Conservation (phyloP, 2,329 filamentous ascomycete genomes). For the Exophiala xenobiotica region DNA sequence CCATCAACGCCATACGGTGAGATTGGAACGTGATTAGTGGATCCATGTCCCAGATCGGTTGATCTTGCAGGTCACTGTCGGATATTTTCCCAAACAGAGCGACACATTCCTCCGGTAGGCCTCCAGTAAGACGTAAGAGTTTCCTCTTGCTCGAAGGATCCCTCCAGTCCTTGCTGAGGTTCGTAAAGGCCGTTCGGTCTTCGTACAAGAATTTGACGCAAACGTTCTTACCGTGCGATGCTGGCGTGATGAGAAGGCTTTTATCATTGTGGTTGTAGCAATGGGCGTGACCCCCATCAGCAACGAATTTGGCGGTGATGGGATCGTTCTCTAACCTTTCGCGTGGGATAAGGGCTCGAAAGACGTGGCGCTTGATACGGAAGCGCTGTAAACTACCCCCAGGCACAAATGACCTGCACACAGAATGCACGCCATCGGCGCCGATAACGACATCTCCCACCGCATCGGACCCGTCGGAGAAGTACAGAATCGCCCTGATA, state of each 20-base stretch:
- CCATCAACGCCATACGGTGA: slow-evolving; percentile 52
- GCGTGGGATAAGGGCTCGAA: slow-evolving; percentile 55
- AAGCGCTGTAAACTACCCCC: slow-evolving; percentile 21
- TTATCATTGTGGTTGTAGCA: slow-evolving; percentile 11
- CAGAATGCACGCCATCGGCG: slow-evolving; percentile 53
- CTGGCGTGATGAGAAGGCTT: slow-evolving; percentile 9
- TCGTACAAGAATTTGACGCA: slow-evolving; percentile 17
- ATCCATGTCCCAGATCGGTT: slow-evolving; percentile 62
- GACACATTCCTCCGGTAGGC: slow-evolving; percentile 13
- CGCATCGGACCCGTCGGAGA: slow-evolving; percentile 48
- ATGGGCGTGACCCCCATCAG: slow-evolving; percentile 36
- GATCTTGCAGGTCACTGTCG: slow-evolving; percentile 10
- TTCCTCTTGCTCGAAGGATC: slow-evolving; percentile 17
- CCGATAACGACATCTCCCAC: slow-evolving; percentile 53
- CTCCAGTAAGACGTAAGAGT: slow-evolving; percentile 9
- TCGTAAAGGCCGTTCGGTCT: slow-evolving; percentile 9
- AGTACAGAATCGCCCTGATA: slow-evolving; percentile 39
- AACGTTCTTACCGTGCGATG: slow-evolving; percentile 4
- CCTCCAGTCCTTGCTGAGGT: slow-evolving; percentile 19
- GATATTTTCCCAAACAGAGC: slow-evolving; percentile 7
- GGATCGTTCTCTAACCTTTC: slow-evolving; percentile 44
- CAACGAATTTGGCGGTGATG: slow-evolving; percentile 40
- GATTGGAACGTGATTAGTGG: slow-evolving; percentile 56
- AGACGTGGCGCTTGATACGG: slow-evolving; percentile 44
- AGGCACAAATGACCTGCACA: slow-evolving; percentile 33